phyloP scores from a whole-genome alignment of 2,329 filamentous ascomycete genomes.

The Pseudogymnoascus sp. region DNA sequence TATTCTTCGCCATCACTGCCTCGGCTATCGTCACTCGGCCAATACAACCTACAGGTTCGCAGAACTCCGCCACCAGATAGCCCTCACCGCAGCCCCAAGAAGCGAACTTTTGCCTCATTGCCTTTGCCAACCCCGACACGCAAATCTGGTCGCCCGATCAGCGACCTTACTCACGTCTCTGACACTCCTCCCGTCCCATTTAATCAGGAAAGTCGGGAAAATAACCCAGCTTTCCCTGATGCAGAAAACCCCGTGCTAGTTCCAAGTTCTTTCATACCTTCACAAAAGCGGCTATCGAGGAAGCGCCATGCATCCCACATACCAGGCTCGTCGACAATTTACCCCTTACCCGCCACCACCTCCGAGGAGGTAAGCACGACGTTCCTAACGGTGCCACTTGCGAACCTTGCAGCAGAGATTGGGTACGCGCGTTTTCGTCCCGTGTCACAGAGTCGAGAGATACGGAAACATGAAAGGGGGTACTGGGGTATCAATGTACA shows the following conservation, averaged over 20 bases:
- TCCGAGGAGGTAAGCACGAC: slow-evolving; percentile 39
- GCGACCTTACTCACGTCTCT: background rate
- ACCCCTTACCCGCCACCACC: slow-evolving; percentile 44
- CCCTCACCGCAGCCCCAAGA: background rate
- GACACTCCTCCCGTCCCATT: background rate
- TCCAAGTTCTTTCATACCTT: background rate
- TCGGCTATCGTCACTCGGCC: background rate
- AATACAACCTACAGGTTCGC: background rate
- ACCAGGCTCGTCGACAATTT: slow-evolving; percentile 33
- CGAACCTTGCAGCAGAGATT: slow-evolving; percentile 43
- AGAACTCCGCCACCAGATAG: background rate
- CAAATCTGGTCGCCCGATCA: background rate
- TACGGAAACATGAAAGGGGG: slow-evolving; percentile 60
- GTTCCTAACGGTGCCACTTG: slow-evolving; percentile 48
- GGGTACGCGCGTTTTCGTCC: slow-evolving; percentile 48
- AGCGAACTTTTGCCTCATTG: background rate
- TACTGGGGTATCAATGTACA: slow-evolving; percentile 59
- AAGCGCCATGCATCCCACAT: background rate
- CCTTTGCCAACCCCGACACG: background rate
- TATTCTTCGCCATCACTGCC: background rate
- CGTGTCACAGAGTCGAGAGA: slow-evolving; percentile 35
- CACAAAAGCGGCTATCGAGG: slow-evolving; percentile 22
- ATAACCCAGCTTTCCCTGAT: slow-evolving; percentile 15
- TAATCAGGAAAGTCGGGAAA: background rate
- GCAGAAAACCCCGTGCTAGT: slow-evolving; percentile 14